These are phyloP conservation scores for Cnidoscolus chayamansa DNA, from an alignment of 441 rosid genomes.

Conservation along the genomic window DNA sequence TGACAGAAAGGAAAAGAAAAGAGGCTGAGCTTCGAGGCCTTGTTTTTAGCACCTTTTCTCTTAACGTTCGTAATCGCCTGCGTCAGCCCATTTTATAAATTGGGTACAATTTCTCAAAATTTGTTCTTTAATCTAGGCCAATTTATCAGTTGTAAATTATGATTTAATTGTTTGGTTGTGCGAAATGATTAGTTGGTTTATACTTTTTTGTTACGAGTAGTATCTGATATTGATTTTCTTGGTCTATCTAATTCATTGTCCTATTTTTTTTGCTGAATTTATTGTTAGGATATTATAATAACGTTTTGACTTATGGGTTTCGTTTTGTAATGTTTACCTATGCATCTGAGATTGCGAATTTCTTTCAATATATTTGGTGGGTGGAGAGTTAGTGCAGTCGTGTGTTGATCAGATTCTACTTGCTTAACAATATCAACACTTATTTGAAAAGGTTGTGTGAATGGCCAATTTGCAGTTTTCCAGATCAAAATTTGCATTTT, in stretches of 20 bases:
- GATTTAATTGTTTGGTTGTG: constrained; percentile 1
- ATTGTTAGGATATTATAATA: not conserved
- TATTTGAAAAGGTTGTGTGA: not conserved
- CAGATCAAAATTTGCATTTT: not conserved
- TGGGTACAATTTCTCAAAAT: constrained; percentile 25
- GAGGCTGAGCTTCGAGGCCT: constrained; percentile 18
- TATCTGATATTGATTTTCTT: not conserved
- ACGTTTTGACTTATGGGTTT: constrained; percentile 9
- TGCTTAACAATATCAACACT: not conserved
- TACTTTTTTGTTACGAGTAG: not conserved
- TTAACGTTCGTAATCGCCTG: not conserved
- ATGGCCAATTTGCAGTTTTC: not conserved
- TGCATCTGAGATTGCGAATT: not conserved
- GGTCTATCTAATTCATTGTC: not conserved
- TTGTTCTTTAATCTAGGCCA: not conserved
- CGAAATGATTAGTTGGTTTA: not conserved
- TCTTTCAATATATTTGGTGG: not conserved
- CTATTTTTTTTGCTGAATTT: not conserved
- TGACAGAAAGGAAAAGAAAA: constrained; percentile 21
- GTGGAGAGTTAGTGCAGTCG: not conserved
- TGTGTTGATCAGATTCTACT: constrained; percentile 6
- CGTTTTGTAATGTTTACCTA: not conserved
- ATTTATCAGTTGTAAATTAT: not conserved
- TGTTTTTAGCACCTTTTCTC: constrained; percentile 2
- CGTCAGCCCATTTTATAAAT: constrained; percentile 14